Conservation (phyloP, 1,139 yeast species). For the Pichia sp. region DNA sequence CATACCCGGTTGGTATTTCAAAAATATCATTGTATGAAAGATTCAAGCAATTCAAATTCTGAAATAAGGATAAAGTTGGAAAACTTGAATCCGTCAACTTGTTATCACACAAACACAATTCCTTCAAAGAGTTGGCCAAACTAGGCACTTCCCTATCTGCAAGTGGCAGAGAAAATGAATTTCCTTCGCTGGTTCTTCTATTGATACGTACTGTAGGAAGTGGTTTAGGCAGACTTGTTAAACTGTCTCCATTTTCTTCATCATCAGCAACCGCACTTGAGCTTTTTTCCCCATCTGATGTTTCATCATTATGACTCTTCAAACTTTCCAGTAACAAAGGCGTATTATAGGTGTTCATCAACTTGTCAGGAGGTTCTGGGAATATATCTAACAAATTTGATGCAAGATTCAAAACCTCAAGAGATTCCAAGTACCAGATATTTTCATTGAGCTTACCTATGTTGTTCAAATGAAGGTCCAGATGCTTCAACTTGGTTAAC, state of each 20-base stretch:
- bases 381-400: constrained; percentile 70
- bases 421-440: constrained; percentile 59
- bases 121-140: constrained; percentile 49
- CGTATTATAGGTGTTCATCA: constrained; percentile 6
- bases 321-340: not conserved
- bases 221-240: constrained; percentile 6
- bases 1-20: constrained; percentile 74
- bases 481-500: constrained; percentile 54
- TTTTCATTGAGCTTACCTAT: constrained; percentile 65
- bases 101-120: constrained; percentile 75
- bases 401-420: constrained; percentile 65
- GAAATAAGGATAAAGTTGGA: constrained; percentile 58
- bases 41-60: constrained; percentile 61
- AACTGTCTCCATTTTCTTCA: constrained; percentile 14
- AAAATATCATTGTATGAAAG: constrained; percentile 77
- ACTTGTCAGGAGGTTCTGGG: constrained; percentile 49
- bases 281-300: constrained; percentile 1
- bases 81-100: constrained; percentile 75
- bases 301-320: not conserved
- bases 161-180: constrained; percentile 8
- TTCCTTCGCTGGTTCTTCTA: constrained; percentile 27
- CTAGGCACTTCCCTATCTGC: constrained; percentile 24
- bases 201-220: not conserved
- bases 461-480: constrained; percentile 86
- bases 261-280: not conserved